Percentiles rank a stretch among this genome's conserved stretches.
Conservation (phyloP, 495 filamentous ascomycete species). For the Annulohypoxylon stygium region DNA sequence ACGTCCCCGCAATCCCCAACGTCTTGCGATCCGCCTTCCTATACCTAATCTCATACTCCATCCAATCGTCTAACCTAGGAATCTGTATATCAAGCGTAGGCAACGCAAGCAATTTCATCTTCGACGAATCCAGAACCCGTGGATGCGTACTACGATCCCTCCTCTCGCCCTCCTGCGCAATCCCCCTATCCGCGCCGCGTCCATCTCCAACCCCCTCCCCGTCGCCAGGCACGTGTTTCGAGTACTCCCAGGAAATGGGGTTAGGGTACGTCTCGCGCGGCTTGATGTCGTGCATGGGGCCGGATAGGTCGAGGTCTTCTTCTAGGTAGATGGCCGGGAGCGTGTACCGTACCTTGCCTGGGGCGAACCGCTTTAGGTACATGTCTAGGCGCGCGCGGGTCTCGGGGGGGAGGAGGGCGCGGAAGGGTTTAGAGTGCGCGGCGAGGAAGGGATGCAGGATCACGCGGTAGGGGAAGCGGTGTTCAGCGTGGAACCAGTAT, state of each 20-base stretch:
- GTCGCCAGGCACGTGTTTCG: neutral
- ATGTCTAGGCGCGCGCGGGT: slow-evolving; percentile 46
- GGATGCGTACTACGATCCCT: slow-evolving; percentile 14
- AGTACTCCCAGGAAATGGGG: neutral
- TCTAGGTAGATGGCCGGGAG: slow-evolving; percentile 63
- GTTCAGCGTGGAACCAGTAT: slow-evolving; percentile 79
- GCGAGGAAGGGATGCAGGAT: slow-evolving; percentile 64
- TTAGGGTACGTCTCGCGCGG: slow-evolving; percentile 15
- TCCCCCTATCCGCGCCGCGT: neutral
- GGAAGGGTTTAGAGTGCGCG: slow-evolving; percentile 63
- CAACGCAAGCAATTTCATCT: slow-evolving; percentile 60
- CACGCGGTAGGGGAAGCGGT: slow-evolving; percentile 54
- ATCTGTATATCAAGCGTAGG: slow-evolving; percentile 63
- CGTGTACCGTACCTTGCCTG: slow-evolving; percentile 66
- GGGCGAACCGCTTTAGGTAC: slow-evolving; percentile 59
- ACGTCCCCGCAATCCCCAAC: slow-evolving; percentile 42
- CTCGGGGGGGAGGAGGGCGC: slow-evolving; percentile 50
- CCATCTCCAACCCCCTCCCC: neutral
- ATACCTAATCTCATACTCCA: slow-evolving; percentile 63
- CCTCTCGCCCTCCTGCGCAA: slow-evolving; percentile 2
- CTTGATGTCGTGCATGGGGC: neutral
- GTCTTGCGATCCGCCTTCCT: slow-evolving; percentile 57
- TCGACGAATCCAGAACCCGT: slow-evolving; percentile 24
- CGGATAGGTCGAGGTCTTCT: slow-evolving; percentile 19
- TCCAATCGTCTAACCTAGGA: slow-evolving; percentile 50